A percentile compares a stretch with the other conserved stretches of the same genome.
phyloP scores from a whole-genome alignment of 2,329 filamentous ascomycete genomes.

The Monosporascus ibericus region DNA sequence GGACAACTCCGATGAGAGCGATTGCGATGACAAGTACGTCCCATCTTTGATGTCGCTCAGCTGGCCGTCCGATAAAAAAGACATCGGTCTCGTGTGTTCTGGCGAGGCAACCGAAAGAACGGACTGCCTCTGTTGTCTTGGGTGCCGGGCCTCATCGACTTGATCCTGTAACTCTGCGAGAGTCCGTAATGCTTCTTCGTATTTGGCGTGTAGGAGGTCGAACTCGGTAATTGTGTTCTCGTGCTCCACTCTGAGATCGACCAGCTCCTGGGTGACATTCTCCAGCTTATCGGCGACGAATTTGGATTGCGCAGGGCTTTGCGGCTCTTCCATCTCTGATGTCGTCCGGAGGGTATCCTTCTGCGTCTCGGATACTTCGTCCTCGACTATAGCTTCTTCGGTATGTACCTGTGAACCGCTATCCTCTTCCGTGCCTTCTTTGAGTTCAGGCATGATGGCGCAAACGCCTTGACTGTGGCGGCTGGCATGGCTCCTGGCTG shows the following conservation, averaged over 20 bases:
- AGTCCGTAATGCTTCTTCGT: constrained; percentile 79
- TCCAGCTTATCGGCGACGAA: constrained; percentile 92
- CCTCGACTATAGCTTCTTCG: constrained; percentile 3
- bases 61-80: constrained; percentile 78
- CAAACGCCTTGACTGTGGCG: constrained; percentile 45
- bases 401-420: constrained; percentile 11
- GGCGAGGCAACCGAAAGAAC: constrained; percentile 48
- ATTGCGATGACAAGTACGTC: constrained; percentile 72
- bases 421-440: constrained; percentile 33
- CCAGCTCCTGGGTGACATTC: constrained; percentile 81
- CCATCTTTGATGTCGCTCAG: constrained; percentile 64
- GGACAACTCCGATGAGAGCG: constrained; percentile 89
- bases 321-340: constrained; percentile 30
- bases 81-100: constrained; percentile 55
- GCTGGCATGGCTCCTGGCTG: constrained; percentile 48
- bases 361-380: constrained; percentile 8
- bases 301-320: constrained; percentile 72
- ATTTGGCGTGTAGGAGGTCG: constrained; percentile 77
- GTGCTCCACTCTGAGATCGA: constrained; percentile 86
- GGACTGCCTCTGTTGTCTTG: constrained; percentile 47
- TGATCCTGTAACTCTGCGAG: constrained; percentile 81
- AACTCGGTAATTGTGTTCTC: constrained; percentile 77
- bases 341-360: neutral
- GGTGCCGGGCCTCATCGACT: constrained; percentile 71
- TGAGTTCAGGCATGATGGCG: constrained; percentile 48